Evolutionary conservation across 139 green algal species (phyloP).

Genomic region (Chlamydomonas sp.): DNA sequence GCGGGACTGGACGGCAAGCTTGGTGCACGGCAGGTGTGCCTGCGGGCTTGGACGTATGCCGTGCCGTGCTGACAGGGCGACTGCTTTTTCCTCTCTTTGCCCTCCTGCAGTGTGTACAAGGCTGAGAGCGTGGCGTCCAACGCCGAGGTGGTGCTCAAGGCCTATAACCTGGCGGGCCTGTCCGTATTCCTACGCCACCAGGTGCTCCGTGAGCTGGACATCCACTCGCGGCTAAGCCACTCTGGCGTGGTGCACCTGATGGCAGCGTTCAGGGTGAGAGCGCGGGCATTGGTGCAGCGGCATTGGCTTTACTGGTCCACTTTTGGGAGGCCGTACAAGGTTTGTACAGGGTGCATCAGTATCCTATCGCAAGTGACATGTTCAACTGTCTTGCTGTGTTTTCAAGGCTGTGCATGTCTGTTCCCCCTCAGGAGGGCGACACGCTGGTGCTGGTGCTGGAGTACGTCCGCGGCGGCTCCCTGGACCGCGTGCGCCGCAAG

Average conservation of each 20-base stretch:
- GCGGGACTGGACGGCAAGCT: too few species aligned
- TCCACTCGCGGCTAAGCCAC: constrained; percentile 39
- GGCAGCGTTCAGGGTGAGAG: constrained; percentile 35
- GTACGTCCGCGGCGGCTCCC: constrained; percentile 52
- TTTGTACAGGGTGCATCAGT: too few species aligned
- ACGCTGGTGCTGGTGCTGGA: constrained; percentile 46
- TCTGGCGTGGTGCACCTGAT: constrained; percentile 37
- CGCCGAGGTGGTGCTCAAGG: not conserved
- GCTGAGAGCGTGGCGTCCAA: not conserved
- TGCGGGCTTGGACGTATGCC: too few species aligned
- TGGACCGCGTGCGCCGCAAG: constrained; percentile 47
- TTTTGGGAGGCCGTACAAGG: not conserved
- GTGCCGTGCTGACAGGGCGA: not conserved
- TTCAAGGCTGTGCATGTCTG: not conserved
- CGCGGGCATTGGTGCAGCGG: not conserved
- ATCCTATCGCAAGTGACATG: not conserved
- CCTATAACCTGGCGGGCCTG: not conserved
- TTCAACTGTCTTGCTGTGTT: not conserved
- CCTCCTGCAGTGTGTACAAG: not conserved
- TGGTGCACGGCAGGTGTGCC: too few species aligned
- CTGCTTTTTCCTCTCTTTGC: not conserved
- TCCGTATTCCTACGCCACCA: constrained; percentile 21
- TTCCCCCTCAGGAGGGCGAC: not conserved
- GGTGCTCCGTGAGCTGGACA: constrained; percentile 31
- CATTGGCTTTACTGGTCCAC: not conserved